Evolutionary conservation across 768 basidiomycete species (phyloP), one percentile per base, ranked within the genome.

Genomic region (Amanita fuliginea): DNA sequence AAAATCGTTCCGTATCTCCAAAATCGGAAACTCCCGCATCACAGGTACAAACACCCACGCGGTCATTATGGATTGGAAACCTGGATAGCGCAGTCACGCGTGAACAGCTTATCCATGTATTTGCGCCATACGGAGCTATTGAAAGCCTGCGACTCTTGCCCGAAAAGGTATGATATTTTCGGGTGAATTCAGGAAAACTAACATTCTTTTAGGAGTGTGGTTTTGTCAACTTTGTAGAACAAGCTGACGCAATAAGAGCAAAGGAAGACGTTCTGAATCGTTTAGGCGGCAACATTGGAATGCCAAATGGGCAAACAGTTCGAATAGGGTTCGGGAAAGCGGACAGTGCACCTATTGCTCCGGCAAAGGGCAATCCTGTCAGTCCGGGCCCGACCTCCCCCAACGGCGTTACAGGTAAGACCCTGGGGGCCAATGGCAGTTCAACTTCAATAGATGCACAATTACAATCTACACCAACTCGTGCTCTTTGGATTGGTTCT

Each of bases 311-410:
- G 11, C 91, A 93, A 64, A 91, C 90, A 1, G 95, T 99, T 47
- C 84, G 96, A 41, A 94, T 99, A 59, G 96, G 96, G 2, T 99
- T 96, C 62, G 96, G 95, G 21, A 99, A 98, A 63, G 92, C 92
- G 1, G 94, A 97, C 59, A 94, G 92, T 57, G 95, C 91, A 4
- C 95, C 95, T 26, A 82, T 89, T 35, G 87, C 91, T 6, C 87
- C 91, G 13, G 81, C 88, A 30, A 90, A 89, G 57, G 85, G 85
- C 21, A 75, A 75, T 21, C 70, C 81, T 11, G 74, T 77, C 43
- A 81, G 75, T 55, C 77, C 83, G 24, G 74, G 78, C 13, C 73
- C 83, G 11, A 77, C 83, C 2, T 81, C 85, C 0, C 80, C 86
- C 13, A 75, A 77, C 45, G 63, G 64, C 24, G 55, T 63, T 21